Percentiles rank a stretch among this genome's conserved stretches.
Conservation (phyloP, 2,329 filamentous ascomycete genomes). For the Trichoderma koningiopsis region DNA sequence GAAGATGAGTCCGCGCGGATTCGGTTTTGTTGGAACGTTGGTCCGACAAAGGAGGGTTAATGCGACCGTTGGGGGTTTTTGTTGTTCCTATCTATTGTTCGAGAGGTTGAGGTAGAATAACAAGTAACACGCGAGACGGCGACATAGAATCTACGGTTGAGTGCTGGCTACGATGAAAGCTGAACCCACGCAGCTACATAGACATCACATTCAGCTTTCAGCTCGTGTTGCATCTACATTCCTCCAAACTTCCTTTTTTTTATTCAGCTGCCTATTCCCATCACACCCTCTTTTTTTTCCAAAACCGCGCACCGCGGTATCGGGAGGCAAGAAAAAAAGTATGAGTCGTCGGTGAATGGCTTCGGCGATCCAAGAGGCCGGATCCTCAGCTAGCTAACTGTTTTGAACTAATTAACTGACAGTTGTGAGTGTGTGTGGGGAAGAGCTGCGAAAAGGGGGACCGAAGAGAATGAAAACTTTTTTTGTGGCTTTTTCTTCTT, state of each 20-base stretch:
- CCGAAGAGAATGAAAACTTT: neutral
- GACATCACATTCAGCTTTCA: neutral
- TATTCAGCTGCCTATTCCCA: constrained; percentile 5
- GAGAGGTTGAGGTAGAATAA: neutral
- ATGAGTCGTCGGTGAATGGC: neutral
- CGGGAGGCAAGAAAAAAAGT: neutral
- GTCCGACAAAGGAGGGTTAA: neutral
- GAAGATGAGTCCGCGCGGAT: neutral
- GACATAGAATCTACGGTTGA: neutral
- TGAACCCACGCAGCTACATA: neutral
- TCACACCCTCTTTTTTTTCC: neutral
- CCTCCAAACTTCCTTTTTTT: neutral
- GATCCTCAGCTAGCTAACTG: neutral
- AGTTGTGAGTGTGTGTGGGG: neutral
- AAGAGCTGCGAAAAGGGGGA: neutral
- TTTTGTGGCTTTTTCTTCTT: neutral
- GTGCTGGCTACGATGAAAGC: neutral
- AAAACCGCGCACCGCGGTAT: neutral
- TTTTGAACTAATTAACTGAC: neutral
- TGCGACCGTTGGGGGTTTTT: neutral
- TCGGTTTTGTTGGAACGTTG: neutral
- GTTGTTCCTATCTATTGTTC: neutral
- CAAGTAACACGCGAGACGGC: neutral
- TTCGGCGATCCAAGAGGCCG: neutral
- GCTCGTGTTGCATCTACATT: neutral